Evolutionary conservation across 2,329 filamentous ascomycete species (phyloP).

Genomic region (Exophiala spinifera): DNA sequence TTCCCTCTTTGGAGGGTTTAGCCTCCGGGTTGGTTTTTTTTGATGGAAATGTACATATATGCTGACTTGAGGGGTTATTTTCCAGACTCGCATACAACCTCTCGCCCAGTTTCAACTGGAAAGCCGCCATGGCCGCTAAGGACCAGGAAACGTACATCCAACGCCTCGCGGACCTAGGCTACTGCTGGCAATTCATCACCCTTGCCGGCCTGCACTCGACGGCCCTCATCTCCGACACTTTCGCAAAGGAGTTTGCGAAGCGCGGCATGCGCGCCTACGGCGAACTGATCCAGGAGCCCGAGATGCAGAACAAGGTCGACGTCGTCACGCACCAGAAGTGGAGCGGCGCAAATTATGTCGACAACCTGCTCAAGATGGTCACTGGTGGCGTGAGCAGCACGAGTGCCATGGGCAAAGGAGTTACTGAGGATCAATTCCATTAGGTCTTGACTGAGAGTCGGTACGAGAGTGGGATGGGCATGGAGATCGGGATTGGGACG

Average conservation of each 20-base stretch:
- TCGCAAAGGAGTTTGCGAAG: slow-evolving; percentile 75
- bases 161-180: slow-evolving; percentile 79
- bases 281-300: slow-evolving; percentile 94
- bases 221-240: slow-evolving; percentile 85
- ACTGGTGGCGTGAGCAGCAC: slow-evolving; percentile 88
- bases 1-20: too few relatives aligned
- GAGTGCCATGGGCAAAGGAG: slow-evolving; percentile 93
- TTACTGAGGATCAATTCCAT: slow-evolving; percentile 97
- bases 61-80: background rate
- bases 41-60: too few relatives aligned
- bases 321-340: slow-evolving; percentile 99
- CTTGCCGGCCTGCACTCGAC: slow-evolving; percentile 94
- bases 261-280: slow-evolving; percentile 95
- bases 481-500: too few relatives aligned
- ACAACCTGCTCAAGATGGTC: slow-evolving; percentile 96
- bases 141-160: slow-evolving; percentile 98
- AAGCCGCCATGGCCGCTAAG: slow-evolving; percentile 83
- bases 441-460: slow-evolving; percentile 23
- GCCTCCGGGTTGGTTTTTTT: too few relatives aligned
- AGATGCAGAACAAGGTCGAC: slow-evolving; percentile 86
- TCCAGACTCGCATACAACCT: slow-evolving; percentile 91
- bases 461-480: too few relatives aligned
- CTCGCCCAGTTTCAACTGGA: slow-evolving; percentile 99
- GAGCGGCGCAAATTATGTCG: slow-evolving; percentile 91
- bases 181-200: slow-evolving; percentile 99